A percentile compares a stretch with the other conserved stretches of the same genome.
phyloP scores from a whole-genome alignment of 169 alveolate species.

The Amoebophrya sp. region DNA sequence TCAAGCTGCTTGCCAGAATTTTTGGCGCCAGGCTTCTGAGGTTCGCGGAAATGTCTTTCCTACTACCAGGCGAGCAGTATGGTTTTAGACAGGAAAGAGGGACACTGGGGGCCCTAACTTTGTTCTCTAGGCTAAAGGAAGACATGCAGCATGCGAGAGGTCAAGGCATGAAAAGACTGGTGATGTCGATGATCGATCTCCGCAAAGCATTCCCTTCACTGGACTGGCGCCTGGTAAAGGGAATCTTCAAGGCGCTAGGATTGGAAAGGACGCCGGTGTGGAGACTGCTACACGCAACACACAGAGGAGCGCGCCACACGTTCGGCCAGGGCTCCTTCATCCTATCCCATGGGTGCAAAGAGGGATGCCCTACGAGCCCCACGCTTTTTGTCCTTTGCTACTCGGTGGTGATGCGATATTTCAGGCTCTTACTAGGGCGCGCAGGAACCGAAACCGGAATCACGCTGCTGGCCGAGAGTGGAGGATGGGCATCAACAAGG shows the following conservation, averaged over 20 bases:
- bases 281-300: background rate
- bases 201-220: background rate
- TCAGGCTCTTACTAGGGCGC: too few relatives aligned
- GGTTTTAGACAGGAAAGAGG: background rate
- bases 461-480: too few relatives aligned
- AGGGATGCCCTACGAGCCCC: background rate
- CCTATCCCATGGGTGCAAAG: background rate
- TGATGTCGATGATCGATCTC: background rate
- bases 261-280: background rate
- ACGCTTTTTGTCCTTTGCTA: background rate
- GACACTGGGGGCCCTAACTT: background rate
- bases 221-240: background rate
- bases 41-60: background rate
- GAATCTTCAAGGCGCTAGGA: background rate
- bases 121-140: background rate
- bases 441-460: too few relatives aligned
- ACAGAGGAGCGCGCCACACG: background rate
- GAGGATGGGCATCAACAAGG: too few relatives aligned
- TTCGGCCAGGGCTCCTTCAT: background rate
- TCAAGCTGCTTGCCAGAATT: background rate
- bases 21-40: background rate
- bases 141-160: background rate
- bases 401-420: background rate
- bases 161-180: background rate
- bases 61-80: background rate